These are phyloP conservation scores for Kalanchoe fedtschenkoi DNA, from an alignment of 164 flowering plant genomes.

Conservation along the genomic window DNA sequence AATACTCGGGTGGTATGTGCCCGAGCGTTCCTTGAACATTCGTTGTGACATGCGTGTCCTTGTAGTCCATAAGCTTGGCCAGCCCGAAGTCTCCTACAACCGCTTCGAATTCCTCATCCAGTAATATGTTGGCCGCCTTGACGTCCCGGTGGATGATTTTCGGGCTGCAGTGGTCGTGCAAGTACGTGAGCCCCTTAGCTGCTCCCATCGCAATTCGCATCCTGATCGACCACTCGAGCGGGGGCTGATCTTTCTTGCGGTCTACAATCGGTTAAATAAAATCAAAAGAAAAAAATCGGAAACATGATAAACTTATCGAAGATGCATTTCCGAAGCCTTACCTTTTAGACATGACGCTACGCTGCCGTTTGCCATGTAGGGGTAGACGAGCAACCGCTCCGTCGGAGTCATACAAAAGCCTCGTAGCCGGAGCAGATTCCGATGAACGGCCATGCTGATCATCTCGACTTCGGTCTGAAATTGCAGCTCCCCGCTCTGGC, in stretches of 20 bases:
- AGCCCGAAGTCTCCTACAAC: slow-evolving; percentile 62
- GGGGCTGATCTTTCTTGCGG: slow-evolving; percentile 29
- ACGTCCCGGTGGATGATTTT: slow-evolving; percentile 60
- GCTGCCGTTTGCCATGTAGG: slow-evolving; percentile 59
- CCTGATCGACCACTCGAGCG: slow-evolving; percentile 45
- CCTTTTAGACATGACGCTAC: slow-evolving; percentile 64
- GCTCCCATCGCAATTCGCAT: slow-evolving; percentile 47
- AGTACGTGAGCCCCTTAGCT: slow-evolving; percentile 49
- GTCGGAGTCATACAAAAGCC: slow-evolving; percentile 69
- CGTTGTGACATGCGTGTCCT: no score
- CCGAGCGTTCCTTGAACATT: slow-evolving; percentile 61
- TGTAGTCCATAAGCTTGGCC: slow-evolving; percentile 62
- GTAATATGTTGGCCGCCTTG: slow-evolving; percentile 51
- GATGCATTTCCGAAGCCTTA: slow-evolving; percentile 9
- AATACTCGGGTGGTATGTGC: slow-evolving; percentile 55
- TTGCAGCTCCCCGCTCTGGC: slow-evolving; percentile 55
- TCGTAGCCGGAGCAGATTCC: slow-evolving; percentile 49
- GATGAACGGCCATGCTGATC: slow-evolving; percentile 71
- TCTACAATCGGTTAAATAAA: slow-evolving; percentile 17
- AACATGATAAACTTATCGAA: background rate
- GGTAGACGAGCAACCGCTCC: slow-evolving; percentile 55
- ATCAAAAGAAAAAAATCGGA: background rate
- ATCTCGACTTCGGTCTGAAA: slow-evolving; percentile 61
- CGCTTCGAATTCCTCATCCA: slow-evolving; percentile 58
- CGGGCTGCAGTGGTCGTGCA: slow-evolving; percentile 56